These are phyloP conservation scores for Brettanomyces sp. DNA, from an alignment of 805 yeast species.

Conservation along the genomic window DNA sequence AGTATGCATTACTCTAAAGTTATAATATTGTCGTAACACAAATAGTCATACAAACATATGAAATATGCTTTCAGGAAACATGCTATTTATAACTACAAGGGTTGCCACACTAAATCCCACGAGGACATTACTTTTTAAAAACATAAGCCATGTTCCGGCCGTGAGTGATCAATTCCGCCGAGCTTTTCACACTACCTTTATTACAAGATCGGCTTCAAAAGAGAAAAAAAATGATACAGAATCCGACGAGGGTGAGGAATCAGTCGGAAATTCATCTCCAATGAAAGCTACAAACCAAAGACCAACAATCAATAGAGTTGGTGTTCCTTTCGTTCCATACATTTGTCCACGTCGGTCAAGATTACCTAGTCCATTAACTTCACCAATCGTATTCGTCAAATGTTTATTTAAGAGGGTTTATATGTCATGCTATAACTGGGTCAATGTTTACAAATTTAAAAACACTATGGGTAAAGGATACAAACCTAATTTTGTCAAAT, in stretches of 20 bases:
- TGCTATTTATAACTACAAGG: too few relatives aligned
- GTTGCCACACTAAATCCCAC: too few relatives aligned
- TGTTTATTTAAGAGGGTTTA: constrained; percentile 55
- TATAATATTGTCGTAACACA: too few relatives aligned
- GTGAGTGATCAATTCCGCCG: not conserved
- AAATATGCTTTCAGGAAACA: too few relatives aligned
- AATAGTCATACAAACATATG: too few relatives aligned
- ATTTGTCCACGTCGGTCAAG: constrained; percentile 41
- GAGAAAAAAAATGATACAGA: not conserved
- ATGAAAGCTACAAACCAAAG: constrained; percentile 13
- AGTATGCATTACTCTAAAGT: too few relatives aligned
- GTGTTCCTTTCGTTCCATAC: constrained; percentile 30
- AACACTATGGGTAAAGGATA: constrained; percentile 26
- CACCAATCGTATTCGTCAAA: constrained; percentile 34
- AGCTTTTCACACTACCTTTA: not conserved
- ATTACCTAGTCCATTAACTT: constrained; percentile 28
- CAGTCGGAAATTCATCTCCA: constrained; percentile 6
- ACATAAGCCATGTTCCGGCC: not conserved
- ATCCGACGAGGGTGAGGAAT: not conserved
- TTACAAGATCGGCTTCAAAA: not conserved
- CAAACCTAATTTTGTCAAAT: constrained; percentile 59
- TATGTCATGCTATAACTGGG: constrained; percentile 57
- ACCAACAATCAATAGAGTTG: constrained; percentile 25
- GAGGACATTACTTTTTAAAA: not conserved
- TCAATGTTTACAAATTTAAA: constrained; percentile 36